A percentile compares a stretch with the other conserved stretches of the same genome.
These are phyloP conservation scores for Fraxinus quadrangulata DNA, from an alignment of 257 asterid genomes.

Conservation along the genomic window DNA sequence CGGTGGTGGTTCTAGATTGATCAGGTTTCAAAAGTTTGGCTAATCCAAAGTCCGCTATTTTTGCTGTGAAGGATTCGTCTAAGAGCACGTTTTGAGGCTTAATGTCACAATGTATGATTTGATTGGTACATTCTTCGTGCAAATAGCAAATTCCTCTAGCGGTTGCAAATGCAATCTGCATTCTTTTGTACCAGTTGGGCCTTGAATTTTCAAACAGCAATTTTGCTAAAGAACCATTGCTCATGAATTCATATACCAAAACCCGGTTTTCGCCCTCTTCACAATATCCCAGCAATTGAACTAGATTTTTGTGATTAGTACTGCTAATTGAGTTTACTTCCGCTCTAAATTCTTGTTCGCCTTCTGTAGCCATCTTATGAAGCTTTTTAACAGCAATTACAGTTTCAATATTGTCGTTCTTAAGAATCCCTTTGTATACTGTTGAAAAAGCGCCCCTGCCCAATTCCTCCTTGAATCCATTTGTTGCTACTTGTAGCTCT, in stretches of 20 bases:
- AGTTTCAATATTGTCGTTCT: too few species aligned
- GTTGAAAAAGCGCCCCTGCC: constrained; percentile 35
- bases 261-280: background rate
- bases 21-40: constrained; percentile 31
- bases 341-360: background rate
- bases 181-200: constrained; percentile 38
- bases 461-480: constrained; percentile 17
- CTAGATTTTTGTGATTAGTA: background rate
- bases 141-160: constrained; percentile 35
- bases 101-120: constrained; percentile 36
- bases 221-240: constrained; percentile 27
- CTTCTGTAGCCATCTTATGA: background rate
- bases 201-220: constrained; percentile 29
- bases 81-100: constrained; percentile 37
- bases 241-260: background rate
- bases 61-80: constrained; percentile 24
- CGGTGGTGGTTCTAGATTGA: constrained; percentile 22
- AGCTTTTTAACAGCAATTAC: background rate
- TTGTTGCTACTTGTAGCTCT: constrained; percentile 23
- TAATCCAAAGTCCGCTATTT: constrained; percentile 33
- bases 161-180: constrained; percentile 26
- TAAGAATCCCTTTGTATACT: too few species aligned
- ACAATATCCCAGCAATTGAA: background rate
- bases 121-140: constrained; percentile 36
- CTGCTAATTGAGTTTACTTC: background rate